Percentiles rank a stretch among this genome's conserved stretches.
phyloP scores from a whole-genome alignment of 2,329 filamentous ascomycete species.

The Grosmannia penicillata region DNA sequence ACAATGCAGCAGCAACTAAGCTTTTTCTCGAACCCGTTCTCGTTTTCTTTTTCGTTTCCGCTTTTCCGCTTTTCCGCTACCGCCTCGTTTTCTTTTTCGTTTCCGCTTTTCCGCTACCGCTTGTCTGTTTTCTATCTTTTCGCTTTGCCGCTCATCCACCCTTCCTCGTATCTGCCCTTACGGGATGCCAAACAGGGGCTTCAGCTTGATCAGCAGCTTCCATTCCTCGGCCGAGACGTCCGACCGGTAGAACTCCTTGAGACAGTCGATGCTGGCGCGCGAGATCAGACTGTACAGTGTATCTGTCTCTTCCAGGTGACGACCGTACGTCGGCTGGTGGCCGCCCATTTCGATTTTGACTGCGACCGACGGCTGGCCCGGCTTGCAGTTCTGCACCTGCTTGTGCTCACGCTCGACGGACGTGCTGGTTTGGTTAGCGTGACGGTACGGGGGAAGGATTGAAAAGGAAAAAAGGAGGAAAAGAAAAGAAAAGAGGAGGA shows the following conservation, averaged over 20 bases:
- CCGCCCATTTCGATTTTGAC: constrained; percentile 92
- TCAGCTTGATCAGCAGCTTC: constrained; percentile 87
- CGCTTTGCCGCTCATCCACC: not conserved
- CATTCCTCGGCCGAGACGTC: constrained; percentile 90
- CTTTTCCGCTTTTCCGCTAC: not conserved
- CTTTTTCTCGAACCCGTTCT: too few species aligned
- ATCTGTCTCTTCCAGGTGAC: constrained; percentile 88
- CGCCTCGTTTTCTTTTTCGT: constrained; percentile 1
- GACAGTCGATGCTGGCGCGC: constrained; percentile 74
- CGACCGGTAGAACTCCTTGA: constrained; percentile 88
- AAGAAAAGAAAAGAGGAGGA: not conserved
- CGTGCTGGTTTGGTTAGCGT: constrained; percentile 40
- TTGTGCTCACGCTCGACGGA: constrained; percentile 98
- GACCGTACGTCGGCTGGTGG: constrained; percentile 86
- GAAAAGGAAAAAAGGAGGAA: not conserved
- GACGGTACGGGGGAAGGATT: constrained; percentile 1
- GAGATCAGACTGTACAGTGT: constrained; percentile 78
- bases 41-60: too few species aligned
- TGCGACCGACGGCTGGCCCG: constrained; percentile 91
- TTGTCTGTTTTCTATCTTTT: not conserved
- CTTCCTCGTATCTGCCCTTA: constrained; percentile 22
- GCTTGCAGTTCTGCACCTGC: constrained; percentile 80
- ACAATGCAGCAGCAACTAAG: not conserved
- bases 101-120: constrained; percentile 2
- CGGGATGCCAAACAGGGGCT: constrained; percentile 80